Base-by-base conservation (phyloP, 352 stramenopile genomes). In the Phytophthora capsici region DNA sequence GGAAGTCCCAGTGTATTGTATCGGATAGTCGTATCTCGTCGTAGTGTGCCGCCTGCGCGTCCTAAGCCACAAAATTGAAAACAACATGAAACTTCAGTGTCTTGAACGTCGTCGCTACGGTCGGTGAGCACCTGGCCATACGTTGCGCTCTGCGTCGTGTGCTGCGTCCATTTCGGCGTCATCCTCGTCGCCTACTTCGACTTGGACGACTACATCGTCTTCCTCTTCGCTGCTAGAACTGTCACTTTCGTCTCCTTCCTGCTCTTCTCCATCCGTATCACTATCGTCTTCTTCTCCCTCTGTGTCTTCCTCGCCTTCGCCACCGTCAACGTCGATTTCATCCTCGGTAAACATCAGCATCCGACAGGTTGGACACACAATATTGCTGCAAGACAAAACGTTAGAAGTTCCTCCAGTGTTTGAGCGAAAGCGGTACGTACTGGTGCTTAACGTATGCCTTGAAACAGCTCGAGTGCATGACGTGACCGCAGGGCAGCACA, bases 401-500 rank as follows among this genome's bases (percentile, higher is more conserved):
- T 72, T 54, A 53, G 38, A 58, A 43, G 9, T 34, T 8, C 36
- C 30, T 30, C 17, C 10, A 20, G 22, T 13, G 4, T 36, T n/a
- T 36, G 13, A 6, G 9, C 7, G 20, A 17, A 16, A 19, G 14
- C 2, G 52, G 13, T 17, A 57, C 77, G 52, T 77, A 90, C 80
- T 70, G 68, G 50, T 89, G 82, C 34, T 69, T 76, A n/a, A 88
- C 63, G 65, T 89, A 91, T 55, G 76, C 59, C 32, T 88, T 71
- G 48, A 76, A 89, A 63, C 86, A 94, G 44, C 69, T 82, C 44
- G 69, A 61, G 63, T 94, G 86, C 50, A 94, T 75, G 32, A 94
- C 82, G 52, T 94, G 86, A 25, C 86, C 86, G 34, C 86, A 94
- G 4, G 77, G 74, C 43, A 94, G 62, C 52, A 94, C 82, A 22